Evolutionary conservation across 1,139 yeast species (phyloP).

Genomic region (Sugiyamaella xylanicola): DNA sequence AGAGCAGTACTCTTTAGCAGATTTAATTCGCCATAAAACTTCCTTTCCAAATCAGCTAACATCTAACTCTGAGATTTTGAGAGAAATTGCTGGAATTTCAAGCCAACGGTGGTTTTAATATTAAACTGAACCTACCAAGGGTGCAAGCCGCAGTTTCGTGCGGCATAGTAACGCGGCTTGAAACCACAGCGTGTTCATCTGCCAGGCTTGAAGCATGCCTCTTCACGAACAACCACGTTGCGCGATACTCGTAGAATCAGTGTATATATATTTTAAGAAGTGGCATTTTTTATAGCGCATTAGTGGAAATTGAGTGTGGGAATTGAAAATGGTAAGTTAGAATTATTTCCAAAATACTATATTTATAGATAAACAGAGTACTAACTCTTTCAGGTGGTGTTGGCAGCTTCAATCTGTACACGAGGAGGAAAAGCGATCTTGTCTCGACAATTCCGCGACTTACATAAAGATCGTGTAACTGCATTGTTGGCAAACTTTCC

Average conservation of each 20-base stretch:
- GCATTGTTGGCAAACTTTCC: slow-evolving; percentile 88
- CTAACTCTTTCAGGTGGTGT: slow-evolving; percentile 53
- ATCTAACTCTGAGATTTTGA: background rate
- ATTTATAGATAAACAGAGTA: no score
- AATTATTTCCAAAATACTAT: background rate
- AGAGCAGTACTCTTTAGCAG: no score
- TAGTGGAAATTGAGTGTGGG: no score
- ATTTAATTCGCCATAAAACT: no score
- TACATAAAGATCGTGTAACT: slow-evolving; percentile 83
- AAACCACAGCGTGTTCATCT: background rate
- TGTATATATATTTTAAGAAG: background rate
- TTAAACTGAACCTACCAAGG: background rate
- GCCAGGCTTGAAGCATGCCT: background rate
- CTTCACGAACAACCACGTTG: background rate
- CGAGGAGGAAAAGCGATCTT: slow-evolving; percentile 92
- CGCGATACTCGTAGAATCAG: background rate
- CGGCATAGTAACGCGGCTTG: background rate
- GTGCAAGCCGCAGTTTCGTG: background rate
- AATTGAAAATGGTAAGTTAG: background rate
- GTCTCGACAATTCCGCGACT: slow-evolving; percentile 89
- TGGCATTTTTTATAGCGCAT: background rate
- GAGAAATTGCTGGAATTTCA: no score
- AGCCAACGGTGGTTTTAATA: no score
- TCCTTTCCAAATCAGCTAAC: background rate
- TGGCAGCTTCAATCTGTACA: slow-evolving; percentile 95